Percentiles rank a stretch among this genome's conserved stretches.
phyloP scores from a whole-genome alignment of 257 asterid species.

The Solanum appendiculatum region DNA sequence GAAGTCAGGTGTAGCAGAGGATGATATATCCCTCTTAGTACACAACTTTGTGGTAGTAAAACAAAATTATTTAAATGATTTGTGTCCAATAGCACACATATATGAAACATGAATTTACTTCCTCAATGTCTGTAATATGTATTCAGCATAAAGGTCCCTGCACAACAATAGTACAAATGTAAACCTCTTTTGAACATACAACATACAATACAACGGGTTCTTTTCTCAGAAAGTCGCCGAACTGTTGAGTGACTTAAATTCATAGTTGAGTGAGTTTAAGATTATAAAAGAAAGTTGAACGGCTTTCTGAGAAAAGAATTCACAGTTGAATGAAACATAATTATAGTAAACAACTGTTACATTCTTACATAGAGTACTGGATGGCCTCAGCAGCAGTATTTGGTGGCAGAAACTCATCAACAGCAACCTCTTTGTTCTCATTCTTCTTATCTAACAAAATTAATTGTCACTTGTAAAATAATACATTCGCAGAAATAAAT shows the following conservation, averaged over 20 bases:
- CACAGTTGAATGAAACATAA: too few relatives aligned
- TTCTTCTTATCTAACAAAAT: conserved; percentile 48
- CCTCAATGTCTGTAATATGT: conserved; percentile 26
- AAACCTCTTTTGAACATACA: neutral
- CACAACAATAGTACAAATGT: neutral
- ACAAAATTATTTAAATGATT: neutral
- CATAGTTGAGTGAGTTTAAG: too few relatives aligned
- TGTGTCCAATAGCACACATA: too few relatives aligned
- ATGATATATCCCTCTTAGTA: neutral
- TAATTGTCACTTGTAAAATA: neutral
- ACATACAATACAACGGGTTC: neutral
- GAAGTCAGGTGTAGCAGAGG: too few relatives aligned
- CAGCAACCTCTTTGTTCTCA: conserved; percentile 72
- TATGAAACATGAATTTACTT: neutral
- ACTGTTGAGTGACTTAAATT: too few relatives aligned
- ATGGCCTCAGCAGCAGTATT: conserved; percentile 37
- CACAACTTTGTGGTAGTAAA: neutral
- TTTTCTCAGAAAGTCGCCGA: neutral
- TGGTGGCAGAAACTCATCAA: conserved; percentile 46
- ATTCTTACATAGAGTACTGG: conserved; percentile 55
- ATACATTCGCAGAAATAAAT: neutral
- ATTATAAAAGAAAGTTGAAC: too few relatives aligned
- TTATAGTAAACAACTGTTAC: too few relatives aligned
- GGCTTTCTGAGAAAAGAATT: too few relatives aligned
- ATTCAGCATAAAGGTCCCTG: conserved; percentile 40